These are phyloP conservation scores for Mycena metata DNA, from an alignment of 768 basidiomycete species.

Conservation along the genomic window DNA sequence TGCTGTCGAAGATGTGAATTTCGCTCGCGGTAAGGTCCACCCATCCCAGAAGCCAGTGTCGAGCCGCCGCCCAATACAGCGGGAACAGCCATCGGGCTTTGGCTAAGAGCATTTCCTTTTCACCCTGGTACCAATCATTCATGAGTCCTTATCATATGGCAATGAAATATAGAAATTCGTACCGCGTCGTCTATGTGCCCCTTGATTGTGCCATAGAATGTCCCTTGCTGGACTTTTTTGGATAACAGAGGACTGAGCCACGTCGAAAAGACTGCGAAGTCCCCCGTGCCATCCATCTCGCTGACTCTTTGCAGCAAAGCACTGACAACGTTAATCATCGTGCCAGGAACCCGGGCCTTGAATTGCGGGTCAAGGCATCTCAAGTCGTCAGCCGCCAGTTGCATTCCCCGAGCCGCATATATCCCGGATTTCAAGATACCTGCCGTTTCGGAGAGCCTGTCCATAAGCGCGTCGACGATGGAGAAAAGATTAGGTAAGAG, in stretches of 20 bases:
- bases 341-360: background rate
- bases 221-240: background rate
- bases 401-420: too few relatives aligned
- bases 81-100: slow-evolving; percentile 25
- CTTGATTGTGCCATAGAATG: background rate
- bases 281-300: background rate
- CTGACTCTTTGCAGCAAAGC: slow-evolving; percentile 15
- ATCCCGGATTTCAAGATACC: too few relatives aligned
- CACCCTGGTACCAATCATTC: slow-evolving; percentile 9
- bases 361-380: too few relatives aligned
- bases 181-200: slow-evolving; percentile 17
- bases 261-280: slow-evolving; percentile 25
- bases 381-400: too few relatives aligned
- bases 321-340: slow-evolving; percentile 15
- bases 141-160: background rate
- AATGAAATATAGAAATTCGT: background rate
- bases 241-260: slow-evolving; percentile 25
- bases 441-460: too few relatives aligned
- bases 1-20: slow-evolving; percentile 17
- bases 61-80: background rate
- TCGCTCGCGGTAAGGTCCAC: background rate
- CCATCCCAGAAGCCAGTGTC: slow-evolving; percentile 27
- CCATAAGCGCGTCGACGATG: too few relatives aligned
- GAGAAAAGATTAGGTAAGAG: too few relatives aligned
- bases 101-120: slow-evolving; percentile 5